A percentile compares a stretch with the other conserved stretches of the same genome.
These are phyloP conservation scores for Claviceps paspali DNA, from an alignment of 2,329 filamentous ascomycete genomes.

Conservation along the genomic window DNA sequence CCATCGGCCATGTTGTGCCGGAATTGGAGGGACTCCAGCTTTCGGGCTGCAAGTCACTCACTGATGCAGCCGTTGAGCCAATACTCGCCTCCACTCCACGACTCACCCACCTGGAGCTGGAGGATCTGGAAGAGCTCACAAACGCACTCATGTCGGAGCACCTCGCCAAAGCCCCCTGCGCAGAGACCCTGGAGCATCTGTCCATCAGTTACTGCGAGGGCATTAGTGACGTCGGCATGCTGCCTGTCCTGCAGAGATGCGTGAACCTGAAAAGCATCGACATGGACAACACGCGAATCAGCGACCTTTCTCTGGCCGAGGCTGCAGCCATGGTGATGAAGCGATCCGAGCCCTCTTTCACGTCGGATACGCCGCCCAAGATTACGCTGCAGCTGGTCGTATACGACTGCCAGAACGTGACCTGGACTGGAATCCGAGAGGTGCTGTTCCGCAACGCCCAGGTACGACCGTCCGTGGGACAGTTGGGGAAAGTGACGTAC, in stretches of 20 bases:
- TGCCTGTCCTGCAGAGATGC: constrained; percentile 67
- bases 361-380: constrained; percentile 26
- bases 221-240: constrained; percentile 68
- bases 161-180: constrained; percentile 63
- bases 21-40: constrained; percentile 71
- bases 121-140: constrained; percentile 66
- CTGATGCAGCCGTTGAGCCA: constrained; percentile 55
- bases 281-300: constrained; percentile 87
- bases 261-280: constrained; percentile 54
- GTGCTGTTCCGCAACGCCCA: constrained; percentile 75
- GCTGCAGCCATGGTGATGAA: constrained; percentile 64
- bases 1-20: constrained; percentile 60
- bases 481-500: constrained; percentile 33
- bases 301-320: constrained; percentile 72
- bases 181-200: constrained; percentile 56
- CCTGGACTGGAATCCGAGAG: constrained; percentile 82
- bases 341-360: constrained; percentile 35
- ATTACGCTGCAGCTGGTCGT: constrained; percentile 63
- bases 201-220: constrained; percentile 84
- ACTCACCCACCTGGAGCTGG: constrained; percentile 76
- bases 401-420: constrained; percentile 85
- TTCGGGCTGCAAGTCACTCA: constrained; percentile 59
- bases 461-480: constrained; percentile 35
- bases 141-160: constrained; percentile 58
- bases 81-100: constrained; percentile 61